Evolutionary conservation across 139 green algal species (phyloP), one percentile per base, ranked within the genome.

Genomic region (Closterium sp.): DNA sequence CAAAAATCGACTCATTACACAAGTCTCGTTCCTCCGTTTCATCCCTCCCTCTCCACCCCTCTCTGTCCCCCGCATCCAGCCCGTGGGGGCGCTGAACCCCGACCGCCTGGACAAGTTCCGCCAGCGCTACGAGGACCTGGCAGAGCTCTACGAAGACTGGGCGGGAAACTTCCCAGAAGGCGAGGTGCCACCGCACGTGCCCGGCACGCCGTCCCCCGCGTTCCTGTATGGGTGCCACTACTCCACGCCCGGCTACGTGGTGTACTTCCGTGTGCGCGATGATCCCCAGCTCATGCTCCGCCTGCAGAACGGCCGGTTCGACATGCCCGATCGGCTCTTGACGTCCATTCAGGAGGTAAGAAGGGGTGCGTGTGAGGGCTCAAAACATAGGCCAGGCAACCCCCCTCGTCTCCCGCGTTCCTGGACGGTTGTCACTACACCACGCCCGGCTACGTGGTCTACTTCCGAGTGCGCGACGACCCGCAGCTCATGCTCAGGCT

Each of bases 191-290:
- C 35, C 66, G 38, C 21, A 88, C 32, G 83, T 9, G 5, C 86
- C 84, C 43, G 88, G 88, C 21, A 94, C 83, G 95, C 94, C 31
- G 38, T 84, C 43, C 94, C 96, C 96, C 35, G 96, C 97, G 66
- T 99, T 98, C 93, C 94, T 99, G 91, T 99, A 98, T 90, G 97
- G 97, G 89, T 97, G 96, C 0, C 98, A 99, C 94, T 99, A 99
- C 96, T 98, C 96, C 76, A 97, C 96, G 7, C 97, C 98, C 0
- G 96, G 96, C 25, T 99, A 98, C 94, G 97, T 98, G 12, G 96
- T 99, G 95, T 98, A 97, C 95, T 99, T 96, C 96, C 94, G 98
- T 87, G 94, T 99, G 23, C 94, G 98, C 0, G 95, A 96, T 2
- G 96, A 96, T 0, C 98, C 98, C 0, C 96, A 91, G 4, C 97